These are phyloP conservation scores for Setaria viridis DNA, from an alignment of 202 grass and related monocot genomes.

Conservation along the genomic window DNA sequence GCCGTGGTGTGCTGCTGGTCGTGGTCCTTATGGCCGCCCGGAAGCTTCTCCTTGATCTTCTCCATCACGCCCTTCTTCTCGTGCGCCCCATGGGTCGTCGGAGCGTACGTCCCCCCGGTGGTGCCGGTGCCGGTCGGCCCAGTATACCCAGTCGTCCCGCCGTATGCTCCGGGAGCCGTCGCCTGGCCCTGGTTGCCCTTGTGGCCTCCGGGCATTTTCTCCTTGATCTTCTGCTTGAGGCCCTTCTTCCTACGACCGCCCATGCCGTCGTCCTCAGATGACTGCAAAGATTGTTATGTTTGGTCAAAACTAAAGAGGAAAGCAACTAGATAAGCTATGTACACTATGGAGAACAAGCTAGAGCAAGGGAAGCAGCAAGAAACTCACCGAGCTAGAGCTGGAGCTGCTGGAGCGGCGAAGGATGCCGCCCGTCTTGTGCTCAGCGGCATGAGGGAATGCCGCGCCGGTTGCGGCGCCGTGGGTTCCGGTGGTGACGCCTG, in stretches of 20 bases:
- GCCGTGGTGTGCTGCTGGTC: conserved; percentile 14
- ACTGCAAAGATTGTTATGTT: not conserved
- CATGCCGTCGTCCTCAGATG: conserved; percentile 65
- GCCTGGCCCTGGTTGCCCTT: conserved; percentile 18
- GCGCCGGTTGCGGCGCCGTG: not conserved
- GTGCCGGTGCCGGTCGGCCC: not conserved
- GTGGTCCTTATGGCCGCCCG: conserved; percentile 37
- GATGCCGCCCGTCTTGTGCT: conserved; percentile 33
- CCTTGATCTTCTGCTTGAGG: conserved; percentile 71
- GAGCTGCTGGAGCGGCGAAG: conserved; percentile 59
- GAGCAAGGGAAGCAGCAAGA: not conserved
- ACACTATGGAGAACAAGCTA: too few species aligned
- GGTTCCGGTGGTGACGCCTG: not conserved
- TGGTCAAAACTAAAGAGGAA: not conserved
- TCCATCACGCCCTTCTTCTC: conserved; percentile 62
- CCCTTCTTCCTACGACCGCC: conserved; percentile 70
- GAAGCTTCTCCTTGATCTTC: conserved; percentile 64
- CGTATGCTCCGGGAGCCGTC: not conserved
- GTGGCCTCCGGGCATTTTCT: conserved; percentile 55
- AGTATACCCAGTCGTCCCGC: not conserved
- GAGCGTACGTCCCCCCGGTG: not conserved
- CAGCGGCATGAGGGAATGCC: not conserved
- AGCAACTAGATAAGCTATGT: not conserved
- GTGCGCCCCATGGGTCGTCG: not conserved
- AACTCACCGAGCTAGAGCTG: conserved; percentile 65